These are phyloP conservation scores for Sanghuangporus baumii DNA, from an alignment of 1,284 basidiomycete species.

Conservation along the genomic window DNA sequence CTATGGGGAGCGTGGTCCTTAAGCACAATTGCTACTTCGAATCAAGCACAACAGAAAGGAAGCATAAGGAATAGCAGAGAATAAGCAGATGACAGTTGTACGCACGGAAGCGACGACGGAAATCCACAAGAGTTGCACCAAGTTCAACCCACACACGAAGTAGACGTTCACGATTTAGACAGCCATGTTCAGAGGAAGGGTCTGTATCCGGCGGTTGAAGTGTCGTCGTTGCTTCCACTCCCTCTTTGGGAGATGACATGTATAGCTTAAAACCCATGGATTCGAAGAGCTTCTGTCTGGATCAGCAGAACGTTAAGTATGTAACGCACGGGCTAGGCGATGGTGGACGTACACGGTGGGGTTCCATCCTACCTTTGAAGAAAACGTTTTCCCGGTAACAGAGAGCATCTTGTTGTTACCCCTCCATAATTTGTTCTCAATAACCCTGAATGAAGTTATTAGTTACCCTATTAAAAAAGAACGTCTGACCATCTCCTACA, in stretches of 20 bases:
- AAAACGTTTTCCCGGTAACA: conserved; percentile 49
- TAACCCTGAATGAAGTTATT: conserved; percentile 38
- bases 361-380: conserved; percentile 63
- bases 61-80: neutral
- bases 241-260: conserved; percentile 18
- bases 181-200: conserved; percentile 37
- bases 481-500: conserved; percentile 36
- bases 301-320: conserved; percentile 8
- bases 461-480: conserved; percentile 19
- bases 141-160: conserved; percentile 75
- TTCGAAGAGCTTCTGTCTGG: conserved; percentile 50
- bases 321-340: neutral
- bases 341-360: conserved; percentile 43
- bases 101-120: conserved; percentile 43
- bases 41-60: neutral
- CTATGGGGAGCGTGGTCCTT: conserved; percentile 33
- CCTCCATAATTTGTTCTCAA: conserved; percentile 70
- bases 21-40: conserved; percentile 29
- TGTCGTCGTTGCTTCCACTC: conserved; percentile 26
- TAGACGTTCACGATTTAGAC: conserved; percentile 49
- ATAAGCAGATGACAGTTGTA: neutral
- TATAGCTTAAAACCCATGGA: conserved; percentile 42
- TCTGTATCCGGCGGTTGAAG: conserved; percentile 55
- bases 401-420: conserved; percentile 56
- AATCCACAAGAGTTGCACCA: conserved; percentile 58